phyloP scores from a whole-genome alignment of 257 asterid genomes.

The Ocimum tenuiflorum region DNA sequence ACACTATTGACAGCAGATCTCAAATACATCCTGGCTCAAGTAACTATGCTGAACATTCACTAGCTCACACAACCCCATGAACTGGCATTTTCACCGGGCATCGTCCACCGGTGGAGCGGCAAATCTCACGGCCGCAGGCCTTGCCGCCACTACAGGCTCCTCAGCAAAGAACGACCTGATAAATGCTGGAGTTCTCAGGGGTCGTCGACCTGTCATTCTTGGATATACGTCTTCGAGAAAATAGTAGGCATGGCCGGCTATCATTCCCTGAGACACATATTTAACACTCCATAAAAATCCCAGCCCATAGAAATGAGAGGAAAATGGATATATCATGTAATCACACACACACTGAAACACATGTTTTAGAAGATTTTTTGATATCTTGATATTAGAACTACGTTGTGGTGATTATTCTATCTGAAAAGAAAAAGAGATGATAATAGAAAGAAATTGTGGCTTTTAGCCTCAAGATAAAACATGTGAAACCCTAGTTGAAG shows the following conservation, averaged over 20 bases:
- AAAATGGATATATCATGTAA: neutral
- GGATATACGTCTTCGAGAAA: constrained; percentile 92
- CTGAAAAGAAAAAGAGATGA: too few species aligned
- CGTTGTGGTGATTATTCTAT: too few species aligned
- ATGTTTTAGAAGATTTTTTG: neutral
- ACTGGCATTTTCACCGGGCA: constrained; percentile 27
- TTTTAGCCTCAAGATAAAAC: constrained; percentile 7
- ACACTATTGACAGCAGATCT: constrained; percentile 16
- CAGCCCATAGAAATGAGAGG: neutral
- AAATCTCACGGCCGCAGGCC: constrained; percentile 73
- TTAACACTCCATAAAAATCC: neutral
- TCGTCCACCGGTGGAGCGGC: constrained; percentile 74
- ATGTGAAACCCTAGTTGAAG: neutral
- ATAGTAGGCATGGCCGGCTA: constrained; percentile 95
- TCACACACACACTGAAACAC: too few species aligned
- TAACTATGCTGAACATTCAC: neutral
- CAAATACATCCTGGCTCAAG: constrained; percentile 8
- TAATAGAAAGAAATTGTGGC: neutral
- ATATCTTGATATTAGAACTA: too few species aligned
- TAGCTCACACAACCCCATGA: neutral
- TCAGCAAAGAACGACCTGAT: constrained; percentile 75
- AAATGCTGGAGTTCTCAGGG: constrained; percentile 71
- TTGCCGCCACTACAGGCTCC: constrained; percentile 78
- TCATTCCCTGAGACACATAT: constrained; percentile 67
- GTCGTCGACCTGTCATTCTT: constrained; percentile 81